These are phyloP conservation scores for Teunomyces kruisii DNA, from an alignment of 805 yeast genomes.

Conservation along the genomic window DNA sequence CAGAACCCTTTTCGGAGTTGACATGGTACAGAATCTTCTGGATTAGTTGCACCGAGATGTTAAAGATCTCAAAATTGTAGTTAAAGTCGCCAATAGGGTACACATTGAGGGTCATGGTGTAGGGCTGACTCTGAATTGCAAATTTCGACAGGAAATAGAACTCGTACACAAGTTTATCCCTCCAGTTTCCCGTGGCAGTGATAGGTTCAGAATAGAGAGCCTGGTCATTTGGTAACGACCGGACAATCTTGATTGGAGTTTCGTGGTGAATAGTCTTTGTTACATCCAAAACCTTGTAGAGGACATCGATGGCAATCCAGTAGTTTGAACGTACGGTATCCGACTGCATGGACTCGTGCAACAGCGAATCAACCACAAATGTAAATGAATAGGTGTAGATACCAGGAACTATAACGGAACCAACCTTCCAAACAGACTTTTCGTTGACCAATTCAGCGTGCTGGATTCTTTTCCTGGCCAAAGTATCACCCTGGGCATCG, in stretches of 20 bases:
- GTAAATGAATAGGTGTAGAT: conserved; percentile 14
- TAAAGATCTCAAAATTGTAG: conserved; percentile 4
- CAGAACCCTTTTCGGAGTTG: background rate
- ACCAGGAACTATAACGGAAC: conserved; percentile 6
- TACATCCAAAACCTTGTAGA: background rate
- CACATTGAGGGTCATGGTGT: conserved; percentile 7
- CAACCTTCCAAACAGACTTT: conserved; percentile 1
- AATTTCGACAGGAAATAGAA: conserved; percentile 14
- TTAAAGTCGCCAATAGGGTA: conserved; percentile 8
- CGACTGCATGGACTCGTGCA: conserved; percentile 12
- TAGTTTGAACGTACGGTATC: background rate
- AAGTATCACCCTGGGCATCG: background rate
- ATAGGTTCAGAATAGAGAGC: conserved; percentile 6
- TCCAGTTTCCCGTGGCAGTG: conserved; percentile 18
- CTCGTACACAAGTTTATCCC: conserved; percentile 16
- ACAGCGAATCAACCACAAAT: conserved; percentile 11
- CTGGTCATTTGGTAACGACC: background rate
- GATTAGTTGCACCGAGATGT: conserved; percentile 9
- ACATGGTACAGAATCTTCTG: conserved; percentile 6
- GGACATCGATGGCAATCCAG: background rate
- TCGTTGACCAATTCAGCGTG: background rate
- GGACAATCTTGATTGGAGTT: background rate
- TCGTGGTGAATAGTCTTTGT: background rate
- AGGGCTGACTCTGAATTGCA: conserved; percentile 12
- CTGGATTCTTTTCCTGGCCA: background rate